Evolutionary conservation across 176 grass and related monocot genomes (phyloP).

Genomic region (Phoenix roebelenii): DNA sequence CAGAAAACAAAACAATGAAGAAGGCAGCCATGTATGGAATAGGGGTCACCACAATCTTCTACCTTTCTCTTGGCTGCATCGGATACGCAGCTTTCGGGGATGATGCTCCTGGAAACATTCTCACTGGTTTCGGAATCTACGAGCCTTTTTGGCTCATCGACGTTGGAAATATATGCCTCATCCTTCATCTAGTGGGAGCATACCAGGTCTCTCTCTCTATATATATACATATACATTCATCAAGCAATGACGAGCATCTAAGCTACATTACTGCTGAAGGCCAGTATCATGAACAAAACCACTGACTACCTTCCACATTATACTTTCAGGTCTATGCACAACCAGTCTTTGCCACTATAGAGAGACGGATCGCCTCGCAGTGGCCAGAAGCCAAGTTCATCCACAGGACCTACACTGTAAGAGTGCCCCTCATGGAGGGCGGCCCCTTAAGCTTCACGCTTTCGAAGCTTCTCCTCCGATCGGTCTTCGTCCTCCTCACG

Average conservation of each 20-base stretch:
- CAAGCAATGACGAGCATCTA: no score
- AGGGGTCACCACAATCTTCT: slow-evolving; percentile 58
- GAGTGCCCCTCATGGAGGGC: slow-evolving; percentile 23
- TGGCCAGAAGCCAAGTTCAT: slow-evolving; percentile 72
- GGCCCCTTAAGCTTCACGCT: slow-evolving; percentile 40
- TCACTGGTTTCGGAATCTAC: slow-evolving; percentile 34
- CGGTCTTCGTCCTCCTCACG: slow-evolving; percentile 34
- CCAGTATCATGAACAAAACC: no score
- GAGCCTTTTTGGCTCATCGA: slow-evolving; percentile 72
- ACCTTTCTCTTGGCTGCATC: slow-evolving; percentile 58
- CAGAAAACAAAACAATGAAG: slow-evolving; percentile 75
- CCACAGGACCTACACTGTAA: slow-evolving; percentile 43
- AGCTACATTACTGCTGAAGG: no score
- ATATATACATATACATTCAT: no score
- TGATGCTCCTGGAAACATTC: slow-evolving; percentile 63
- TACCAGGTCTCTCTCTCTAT: slow-evolving; percentile 41
- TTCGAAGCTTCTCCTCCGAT: slow-evolving; percentile 38
- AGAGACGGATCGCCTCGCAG: slow-evolving; percentile 26
- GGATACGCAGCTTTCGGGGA: slow-evolving; percentile 64
- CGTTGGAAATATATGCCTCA: slow-evolving; percentile 63
- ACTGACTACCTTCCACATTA: no score
- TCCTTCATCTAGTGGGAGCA: slow-evolving; percentile 63
- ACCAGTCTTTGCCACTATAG: slow-evolving; percentile 50
- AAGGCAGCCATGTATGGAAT: slow-evolving; percentile 66
- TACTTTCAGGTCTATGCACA: slow-evolving; percentile 53